phyloP scores from a whole-genome alignment of 768 basidiomycete genomes.

The Auricularia sp. region DNA sequence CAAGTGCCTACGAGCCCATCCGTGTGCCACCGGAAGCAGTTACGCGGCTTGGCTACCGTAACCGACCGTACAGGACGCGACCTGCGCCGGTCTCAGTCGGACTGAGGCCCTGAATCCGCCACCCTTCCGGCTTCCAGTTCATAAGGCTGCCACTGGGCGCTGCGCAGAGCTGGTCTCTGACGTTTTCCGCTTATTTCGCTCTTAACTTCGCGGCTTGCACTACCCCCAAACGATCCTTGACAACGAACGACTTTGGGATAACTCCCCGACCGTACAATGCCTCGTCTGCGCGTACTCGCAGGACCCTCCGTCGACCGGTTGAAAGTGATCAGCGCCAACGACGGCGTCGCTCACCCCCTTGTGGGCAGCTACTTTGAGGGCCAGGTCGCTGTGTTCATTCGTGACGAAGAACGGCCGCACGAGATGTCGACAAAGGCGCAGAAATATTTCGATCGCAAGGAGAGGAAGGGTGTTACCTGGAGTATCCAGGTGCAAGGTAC shows the following conservation, averaged over 20 bases:
- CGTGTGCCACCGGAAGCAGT: too few species aligned
- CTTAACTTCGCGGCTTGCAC: too few species aligned
- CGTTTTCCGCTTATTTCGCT: too few species aligned
- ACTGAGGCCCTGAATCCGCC: too few species aligned
- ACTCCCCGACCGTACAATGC: conserved; percentile 16
- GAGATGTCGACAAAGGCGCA: conserved; percentile 34
- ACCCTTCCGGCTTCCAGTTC: not conserved
- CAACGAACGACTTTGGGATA: too few species aligned
- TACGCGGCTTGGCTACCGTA: too few species aligned
- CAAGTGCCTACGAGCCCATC: too few species aligned
- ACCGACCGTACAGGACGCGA: too few species aligned
- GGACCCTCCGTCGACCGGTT: conserved; percentile 53
- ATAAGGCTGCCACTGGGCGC: not conserved
- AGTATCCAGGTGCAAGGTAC: conserved; percentile 83
- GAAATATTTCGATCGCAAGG: conserved; percentile 62
- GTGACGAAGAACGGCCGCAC: not conserved
- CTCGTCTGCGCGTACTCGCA: conserved; percentile 61
- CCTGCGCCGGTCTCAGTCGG: too few species aligned
- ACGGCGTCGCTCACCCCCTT: conserved; percentile 39
- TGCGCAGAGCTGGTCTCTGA: too few species aligned
- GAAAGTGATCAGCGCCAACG: conserved; percentile 61
- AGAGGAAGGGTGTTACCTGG: conserved; percentile 74
- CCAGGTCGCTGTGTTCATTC: conserved; percentile 56
- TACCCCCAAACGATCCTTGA: too few species aligned
- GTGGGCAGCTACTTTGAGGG: conserved; percentile 67